Base-by-base conservation (phyloP, 2,329 filamentous ascomycete genomes). In the Aspergillus fijiensis region DNA sequence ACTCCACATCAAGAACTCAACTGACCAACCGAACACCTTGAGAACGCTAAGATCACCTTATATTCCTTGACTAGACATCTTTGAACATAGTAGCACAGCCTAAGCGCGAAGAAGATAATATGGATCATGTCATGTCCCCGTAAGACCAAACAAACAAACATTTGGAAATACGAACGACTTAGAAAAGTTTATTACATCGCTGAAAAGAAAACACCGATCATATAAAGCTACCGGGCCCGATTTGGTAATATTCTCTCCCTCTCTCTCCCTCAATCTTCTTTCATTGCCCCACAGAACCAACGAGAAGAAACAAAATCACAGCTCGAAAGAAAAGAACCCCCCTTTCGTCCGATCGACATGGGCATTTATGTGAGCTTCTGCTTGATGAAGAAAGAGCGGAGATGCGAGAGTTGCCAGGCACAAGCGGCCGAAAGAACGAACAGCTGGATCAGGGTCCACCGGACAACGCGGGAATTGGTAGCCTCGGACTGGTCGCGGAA, bases 331-430 rank as follows among this genome's bases (percentile, higher is more conserved):
- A 14, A n/a, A 9, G 23, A 49, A 29, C 6, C 27, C 27, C 6
- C 7, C 7, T 9, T 9, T 3, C 7, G 27, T 3, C 27, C 27
- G 10, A 25, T 29, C 23, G 16, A 29, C 45, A 42, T 9, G 4
- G 23, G 10, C 51, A 31, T 69, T 79, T 86, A 99, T 61, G 95
- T 98, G 76, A 99, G 87, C 85, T 99, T 99, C 83, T 98, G 94
- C 85, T 99, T 99, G 83, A 99, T 99, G 82, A 99, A 99, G 85
- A 99, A 99, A 51, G 91, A 90, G 69, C 95, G 86, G 70, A 99
- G 85, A 79, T 99, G 94, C 57, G 92, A 96, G 51, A 99, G 83
- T 79, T 99, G 95, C 95, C 95, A 99, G 63, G 92, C 91, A 80
- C 95, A 99, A 35, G 95, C 96, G 58, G 89, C 83, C 58, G 88